Base-by-base conservation (phyloP, 2,329 filamentous ascomycete genomes). In the Xylariales sp. region DNA sequence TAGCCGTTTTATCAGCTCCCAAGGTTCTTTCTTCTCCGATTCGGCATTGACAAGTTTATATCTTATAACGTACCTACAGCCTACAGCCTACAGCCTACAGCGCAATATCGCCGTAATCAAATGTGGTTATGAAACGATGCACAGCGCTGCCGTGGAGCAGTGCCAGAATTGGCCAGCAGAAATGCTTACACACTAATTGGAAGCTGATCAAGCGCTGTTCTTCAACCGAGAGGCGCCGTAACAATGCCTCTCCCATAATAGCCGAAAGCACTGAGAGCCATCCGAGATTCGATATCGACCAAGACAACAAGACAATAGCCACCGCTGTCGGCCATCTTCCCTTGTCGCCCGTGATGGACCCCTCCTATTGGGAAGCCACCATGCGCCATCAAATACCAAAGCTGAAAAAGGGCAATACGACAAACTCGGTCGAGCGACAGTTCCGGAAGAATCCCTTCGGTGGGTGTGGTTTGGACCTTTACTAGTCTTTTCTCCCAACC, bases 381-480 rank as follows among this genome's bases (percentile, higher is more conserved):
- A 76, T 81, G 46, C 81, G 81, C 14, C 84, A 80, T 68, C 82
- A 78, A 50, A 80, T 80, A 50, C 75, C 76, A 0, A 83, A 83
- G 65, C 73, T 76, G 0, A 79, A 80, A 65, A 43, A 75, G 52
- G 76, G 78, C 65, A 64, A 77, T 23, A 75, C 76, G 5, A 72
- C 78, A 28, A 77, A 81, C 32, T 80, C 81, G 2, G 87, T 93
- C 67, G 87, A 90, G 74, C 83, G 81, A 64, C 85, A 87, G 66
- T 80, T 93, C 1, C 81, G 80, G 36, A 83, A 83, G 45, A 94
- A 92, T 71, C 83, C 89, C 2, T 93, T 87, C 72, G 91, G 90
- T 91, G 80, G 36, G 80, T 69, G 14, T 32, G 43, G 39, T 36
- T 5, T 30, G 61, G 43, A 9, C 49, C 28, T 23, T 28, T 0